Conservation (phyloP, 176 grass and related monocot genomes). For the Carex scoparia region DNA sequence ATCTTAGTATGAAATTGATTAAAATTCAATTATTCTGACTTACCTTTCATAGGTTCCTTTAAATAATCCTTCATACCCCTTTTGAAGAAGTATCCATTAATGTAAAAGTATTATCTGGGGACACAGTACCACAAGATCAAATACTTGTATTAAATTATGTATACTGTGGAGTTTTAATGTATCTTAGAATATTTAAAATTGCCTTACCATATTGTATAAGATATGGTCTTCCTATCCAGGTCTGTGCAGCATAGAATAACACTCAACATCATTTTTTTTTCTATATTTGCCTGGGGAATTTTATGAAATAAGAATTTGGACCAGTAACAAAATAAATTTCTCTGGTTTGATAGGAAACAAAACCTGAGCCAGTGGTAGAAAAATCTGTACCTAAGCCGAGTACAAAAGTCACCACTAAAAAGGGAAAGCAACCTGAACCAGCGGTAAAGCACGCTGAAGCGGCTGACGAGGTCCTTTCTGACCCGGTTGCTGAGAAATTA, state of each 20-base stretch:
- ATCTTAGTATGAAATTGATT: too few relatives aligned
- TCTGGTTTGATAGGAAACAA: conserved; percentile 46
- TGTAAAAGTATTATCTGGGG: too few relatives aligned
- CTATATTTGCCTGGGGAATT: not conserved
- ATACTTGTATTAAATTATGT: not conserved
- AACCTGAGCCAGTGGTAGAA: conserved; percentile 38
- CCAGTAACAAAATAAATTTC: not conserved
- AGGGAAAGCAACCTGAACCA: conserved; percentile 56
- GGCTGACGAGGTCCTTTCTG: conserved; percentile 43
- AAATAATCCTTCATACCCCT: too few relatives aligned
- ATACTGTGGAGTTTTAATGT: not conserved
- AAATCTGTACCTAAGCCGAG: conserved; percentile 38
- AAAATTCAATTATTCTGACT: too few relatives aligned
- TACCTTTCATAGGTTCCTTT: too few relatives aligned
- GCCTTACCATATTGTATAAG: not conserved
- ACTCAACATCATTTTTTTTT: not conserved
- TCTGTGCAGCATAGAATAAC: not conserved
- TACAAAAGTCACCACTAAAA: conserved; percentile 51
- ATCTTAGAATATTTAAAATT: not conserved
- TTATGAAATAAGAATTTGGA: not conserved
- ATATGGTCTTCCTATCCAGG: not conserved
- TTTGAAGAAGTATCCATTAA: too few relatives aligned
- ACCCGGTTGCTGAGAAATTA: conserved; percentile 73
- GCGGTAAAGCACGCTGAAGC: conserved; percentile 34
- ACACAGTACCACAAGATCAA: too few relatives aligned